Base-by-base conservation (phyloP, 495 filamentous ascomycete genomes). In the Penicillium bovifimosum region DNA sequence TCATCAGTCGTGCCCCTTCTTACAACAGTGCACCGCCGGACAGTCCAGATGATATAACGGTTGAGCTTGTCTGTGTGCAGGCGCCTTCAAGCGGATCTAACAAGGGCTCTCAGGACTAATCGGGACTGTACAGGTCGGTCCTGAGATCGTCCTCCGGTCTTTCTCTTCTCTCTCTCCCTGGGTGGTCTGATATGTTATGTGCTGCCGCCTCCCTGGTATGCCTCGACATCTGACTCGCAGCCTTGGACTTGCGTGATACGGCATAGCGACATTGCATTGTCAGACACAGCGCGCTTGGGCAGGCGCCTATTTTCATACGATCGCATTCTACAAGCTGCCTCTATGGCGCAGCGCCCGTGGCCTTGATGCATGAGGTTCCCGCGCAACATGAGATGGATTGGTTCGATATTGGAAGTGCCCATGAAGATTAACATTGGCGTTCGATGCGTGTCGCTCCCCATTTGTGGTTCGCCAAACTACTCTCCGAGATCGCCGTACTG, bases 21-120 rank as follows among this genome's bases (percentile, higher is more conserved):
- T 69, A 66, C 40, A 57, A 66, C 17, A 64, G 59, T 18, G 20
- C 48, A 5, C 61, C 61, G 14, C 67, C 64, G 0, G 39, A 44
- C 5, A 55, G 52, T 26, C 60, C 58, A 2, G 56, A 71, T n/a
- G 72, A 72, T 35, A 62, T 75, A 8, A 61, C 70, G 38, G 50
- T 70, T 38, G 67, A 72, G 51, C 56, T 76, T n/a, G 65, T 70
- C 10, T 76, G 73, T 41, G 48, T 69, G 24, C 67, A 69, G 53
- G 70, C 70, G 18, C 70, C 70, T 14, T 56, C 60, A 1, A 47
- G 50, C 14, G 54, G 58, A 24, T 50, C 58, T 18, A 57, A 58
- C 5, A 56, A 46, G 32, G 47, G 50, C 36, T 32, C 43, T 14
- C 43, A 65, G 11, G 57, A 63, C 51, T 56, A 45, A 27, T 20